Evolutionary conservation across 2,329 filamentous ascomycete species (phyloP).

Genomic region (Aspergillus sojae): DNA sequence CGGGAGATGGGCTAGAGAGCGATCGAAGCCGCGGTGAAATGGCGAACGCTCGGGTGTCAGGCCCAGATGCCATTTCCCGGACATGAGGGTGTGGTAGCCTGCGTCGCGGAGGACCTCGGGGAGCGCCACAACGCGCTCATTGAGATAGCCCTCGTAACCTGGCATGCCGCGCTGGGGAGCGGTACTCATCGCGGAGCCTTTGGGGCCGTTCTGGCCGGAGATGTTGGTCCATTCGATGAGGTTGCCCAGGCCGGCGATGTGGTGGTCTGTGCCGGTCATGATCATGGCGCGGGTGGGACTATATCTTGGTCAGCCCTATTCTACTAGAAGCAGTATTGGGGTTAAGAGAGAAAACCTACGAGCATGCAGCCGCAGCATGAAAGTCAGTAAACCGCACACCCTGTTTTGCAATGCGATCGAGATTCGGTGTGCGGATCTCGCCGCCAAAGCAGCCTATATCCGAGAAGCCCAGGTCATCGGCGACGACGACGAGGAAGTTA

Average conservation of each 20-base stretch:
- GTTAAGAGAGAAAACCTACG: conserved; percentile 31
- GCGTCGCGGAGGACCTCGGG: conserved; percentile 61
- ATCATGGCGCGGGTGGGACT: conserved; percentile 66
- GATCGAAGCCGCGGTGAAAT: conserved; percentile 60
- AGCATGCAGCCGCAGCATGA: conserved; percentile 67
- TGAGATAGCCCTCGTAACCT: conserved; percentile 67
- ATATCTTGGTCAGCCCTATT: neutral
- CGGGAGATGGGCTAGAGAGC: conserved; percentile 62
- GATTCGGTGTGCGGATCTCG: conserved; percentile 63
- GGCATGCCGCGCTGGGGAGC: conserved; percentile 61
- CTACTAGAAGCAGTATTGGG: neutral
- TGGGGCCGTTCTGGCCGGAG: conserved; percentile 56
- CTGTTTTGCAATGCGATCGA: conserved; percentile 56
- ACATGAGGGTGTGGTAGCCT: conserved; percentile 63
- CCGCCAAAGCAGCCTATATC: conserved; percentile 62
- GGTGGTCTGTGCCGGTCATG: conserved; percentile 66
- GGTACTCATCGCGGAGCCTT: conserved; percentile 54
- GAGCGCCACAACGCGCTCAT: conserved; percentile 60
- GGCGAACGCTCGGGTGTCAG: conserved; percentile 61
- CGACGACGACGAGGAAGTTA: conserved; percentile 63
- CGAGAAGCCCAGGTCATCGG: conserved; percentile 63
- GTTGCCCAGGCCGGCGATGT: conserved; percentile 57
- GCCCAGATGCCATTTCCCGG: conserved; percentile 67
- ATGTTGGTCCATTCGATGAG: conserved; percentile 62
- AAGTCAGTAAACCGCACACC: conserved; percentile 66